Evolutionary conservation across 208 protist species (phyloP), one percentile per base, ranked within the genome.

Genomic region (Trypanosoma scelopori): DNA sequence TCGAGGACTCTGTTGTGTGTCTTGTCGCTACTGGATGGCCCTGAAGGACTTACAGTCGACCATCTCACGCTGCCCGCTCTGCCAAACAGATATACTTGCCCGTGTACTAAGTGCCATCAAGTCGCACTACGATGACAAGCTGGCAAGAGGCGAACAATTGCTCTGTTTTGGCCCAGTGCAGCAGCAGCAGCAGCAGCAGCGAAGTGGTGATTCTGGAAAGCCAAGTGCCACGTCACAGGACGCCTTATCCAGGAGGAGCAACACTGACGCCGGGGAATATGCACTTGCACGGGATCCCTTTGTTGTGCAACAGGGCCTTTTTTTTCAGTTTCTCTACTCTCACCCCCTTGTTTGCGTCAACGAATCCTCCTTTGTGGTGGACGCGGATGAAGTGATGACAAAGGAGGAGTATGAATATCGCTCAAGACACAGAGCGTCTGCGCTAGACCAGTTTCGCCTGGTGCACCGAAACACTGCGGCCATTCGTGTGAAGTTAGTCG

Each of bases 291-390:
- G 64, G 20, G 90, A 95, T 52, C 90, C 90, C 7, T 93, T 92
- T 75, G 76, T 95, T 12, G 85, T 93, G 13, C 90, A 95, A 69
- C 90, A 95, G 66, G 90, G 81, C 7, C 66, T 91, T 13, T 82
- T 78, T 39, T 95, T 95, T 71, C 58, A 85, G 16, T 82, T 76
- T 57, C 69, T 93, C 11, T 93, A 80, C 64, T 64, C 63, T 23
- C 62, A 65, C 18, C 81, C 70, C 27, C 89, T 95, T 61, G 90
- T 87, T 22, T 89, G 79, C 37, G 74, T 92, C 23, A 85, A 73
- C 46, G 85, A 91, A 58, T 76, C 66, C 15, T 41, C 59, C 5
- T 82, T 58, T 60, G 79, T 92, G 11, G 74, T 89, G 30, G 81
- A 91, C 62, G 58, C 63, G 39, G 81, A 89, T 42, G 87, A 93